Percentiles rank a stretch among this genome's conserved stretches.
phyloP scores from a whole-genome alignment of 768 basidiomycete genomes.

The Scleroderma citrinum region DNA sequence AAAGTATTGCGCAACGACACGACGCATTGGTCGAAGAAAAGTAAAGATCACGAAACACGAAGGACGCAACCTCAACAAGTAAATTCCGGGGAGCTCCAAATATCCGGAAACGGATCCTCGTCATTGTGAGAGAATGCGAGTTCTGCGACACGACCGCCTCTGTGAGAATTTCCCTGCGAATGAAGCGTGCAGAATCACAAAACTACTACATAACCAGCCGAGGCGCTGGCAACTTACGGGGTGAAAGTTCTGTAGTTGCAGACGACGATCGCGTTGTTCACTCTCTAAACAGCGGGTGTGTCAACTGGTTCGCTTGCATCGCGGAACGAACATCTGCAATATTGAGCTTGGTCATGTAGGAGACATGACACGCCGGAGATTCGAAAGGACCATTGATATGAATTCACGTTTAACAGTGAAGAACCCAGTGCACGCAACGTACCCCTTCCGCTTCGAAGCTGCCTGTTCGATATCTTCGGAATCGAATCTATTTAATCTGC shows the following conservation, averaged over 20 bases:
- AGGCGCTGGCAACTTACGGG: slow-evolving; percentile 30
- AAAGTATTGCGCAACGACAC: background rate
- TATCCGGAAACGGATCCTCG: slow-evolving; percentile 45
- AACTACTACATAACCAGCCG: background rate
- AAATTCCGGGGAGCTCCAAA: slow-evolving; percentile 72
- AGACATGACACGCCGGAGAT: too few relatives aligned
- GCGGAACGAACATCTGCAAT: slow-evolving; percentile 43
- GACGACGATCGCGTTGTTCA: slow-evolving; percentile 25
- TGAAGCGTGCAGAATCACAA: background rate
- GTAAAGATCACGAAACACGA: background rate
- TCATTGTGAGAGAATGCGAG: slow-evolving; percentile 40
- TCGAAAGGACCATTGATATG: too few relatives aligned
- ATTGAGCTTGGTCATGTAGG: too few relatives aligned
- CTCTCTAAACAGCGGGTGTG: slow-evolving; percentile 38
- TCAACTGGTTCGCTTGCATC: slow-evolving; percentile 34
- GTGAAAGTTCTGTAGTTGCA: slow-evolving; percentile 38
- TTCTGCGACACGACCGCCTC: slow-evolving; percentile 38
- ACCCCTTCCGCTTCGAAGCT: slow-evolving; percentile 18
- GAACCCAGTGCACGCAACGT: slow-evolving; percentile 14
- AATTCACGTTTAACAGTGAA: too few relatives aligned
- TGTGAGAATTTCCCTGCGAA: slow-evolving; percentile 30
- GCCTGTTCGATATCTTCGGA: slow-evolving; percentile 15
- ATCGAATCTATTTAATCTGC: background rate
- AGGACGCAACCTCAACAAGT: slow-evolving; percentile 58
- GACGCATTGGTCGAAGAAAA: background rate